Conservation (phyloP, 176 grass and related monocot species). For the bread wheat (Triticum aestivum) region DNA sequence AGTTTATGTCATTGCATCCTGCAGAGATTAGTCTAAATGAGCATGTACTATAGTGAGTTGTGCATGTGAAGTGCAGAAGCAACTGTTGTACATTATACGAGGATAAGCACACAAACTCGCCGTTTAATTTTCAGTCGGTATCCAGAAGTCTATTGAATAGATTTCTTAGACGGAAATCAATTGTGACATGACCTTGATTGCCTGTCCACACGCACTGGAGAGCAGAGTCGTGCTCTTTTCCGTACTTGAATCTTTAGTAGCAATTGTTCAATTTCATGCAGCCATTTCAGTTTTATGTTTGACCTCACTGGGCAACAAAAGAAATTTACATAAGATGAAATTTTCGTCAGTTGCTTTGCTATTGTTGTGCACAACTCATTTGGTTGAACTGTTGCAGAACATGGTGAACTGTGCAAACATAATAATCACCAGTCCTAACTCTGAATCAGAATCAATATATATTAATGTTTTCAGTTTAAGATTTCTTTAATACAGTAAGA, state of each 20-base stretch:
- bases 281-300: not conserved
- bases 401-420: not conserved
- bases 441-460: not conserved
- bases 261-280: not conserved
- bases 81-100: not conserved
- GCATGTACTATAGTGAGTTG: not conserved
- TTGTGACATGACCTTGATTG: not conserved
- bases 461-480: not conserved
- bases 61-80: not conserved
- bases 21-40: not conserved
- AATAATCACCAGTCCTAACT: not conserved
- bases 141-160: not conserved
- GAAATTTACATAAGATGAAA: not conserved
- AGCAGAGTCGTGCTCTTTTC: not conserved
- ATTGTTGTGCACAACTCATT: not conserved
- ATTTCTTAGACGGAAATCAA: not conserved
- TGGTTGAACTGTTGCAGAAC: not conserved
- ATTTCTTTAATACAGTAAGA: not conserved
- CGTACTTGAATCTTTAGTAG: not conserved
- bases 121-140: not conserved
- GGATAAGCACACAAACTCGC: not conserved
- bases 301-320: not conserved
- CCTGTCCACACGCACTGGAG: not conserved
- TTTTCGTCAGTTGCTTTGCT: not conserved
- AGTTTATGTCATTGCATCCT: not conserved